A percentile compares a stretch with the other conserved stretches of the same genome.
phyloP scores from a whole-genome alignment of 202 grass and related monocot species.

The Bolboschoenoplectus hybrid region DNA sequence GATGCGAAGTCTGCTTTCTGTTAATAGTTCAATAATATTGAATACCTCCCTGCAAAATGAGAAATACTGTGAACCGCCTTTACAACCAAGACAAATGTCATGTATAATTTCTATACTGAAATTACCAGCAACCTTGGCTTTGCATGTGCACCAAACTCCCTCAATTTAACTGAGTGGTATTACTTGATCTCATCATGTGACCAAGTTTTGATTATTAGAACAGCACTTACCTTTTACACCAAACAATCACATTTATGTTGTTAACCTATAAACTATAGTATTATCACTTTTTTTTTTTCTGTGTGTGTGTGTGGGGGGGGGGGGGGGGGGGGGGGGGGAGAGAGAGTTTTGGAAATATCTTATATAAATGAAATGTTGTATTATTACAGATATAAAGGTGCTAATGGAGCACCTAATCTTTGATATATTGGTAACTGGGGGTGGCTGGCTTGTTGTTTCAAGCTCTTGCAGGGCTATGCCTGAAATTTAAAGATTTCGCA shows the following conservation, averaged over 20 bases:
- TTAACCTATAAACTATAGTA: background rate
- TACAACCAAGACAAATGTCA: conserved; percentile 1
- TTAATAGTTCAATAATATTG: background rate
- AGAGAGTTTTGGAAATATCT: background rate
- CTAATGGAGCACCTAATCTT: background rate
- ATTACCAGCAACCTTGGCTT: background rate
- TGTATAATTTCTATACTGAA: background rate
- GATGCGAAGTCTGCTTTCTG: conserved; percentile 4
- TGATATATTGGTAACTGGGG: background rate
- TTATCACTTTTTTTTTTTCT: background rate
- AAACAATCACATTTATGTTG: background rate
- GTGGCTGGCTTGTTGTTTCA: background rate
- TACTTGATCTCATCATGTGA: background rate
- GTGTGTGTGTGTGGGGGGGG: background rate
- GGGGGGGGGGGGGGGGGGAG: too few relatives aligned
- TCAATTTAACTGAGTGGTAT: background rate
- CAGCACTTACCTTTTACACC: background rate
- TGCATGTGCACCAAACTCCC: background rate
- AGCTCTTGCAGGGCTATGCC: background rate
- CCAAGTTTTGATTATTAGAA: background rate
- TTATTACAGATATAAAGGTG: background rate
- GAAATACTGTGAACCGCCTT: background rate
- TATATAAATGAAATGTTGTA: conserved; percentile 6
- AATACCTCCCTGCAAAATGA: background rate
- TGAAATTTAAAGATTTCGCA: background rate